Percentiles rank a stretch among this genome's conserved stretches.
phyloP scores from a whole-genome alignment of 2,329 filamentous ascomycete genomes.

The Dothiorella sarmentorum region DNA sequence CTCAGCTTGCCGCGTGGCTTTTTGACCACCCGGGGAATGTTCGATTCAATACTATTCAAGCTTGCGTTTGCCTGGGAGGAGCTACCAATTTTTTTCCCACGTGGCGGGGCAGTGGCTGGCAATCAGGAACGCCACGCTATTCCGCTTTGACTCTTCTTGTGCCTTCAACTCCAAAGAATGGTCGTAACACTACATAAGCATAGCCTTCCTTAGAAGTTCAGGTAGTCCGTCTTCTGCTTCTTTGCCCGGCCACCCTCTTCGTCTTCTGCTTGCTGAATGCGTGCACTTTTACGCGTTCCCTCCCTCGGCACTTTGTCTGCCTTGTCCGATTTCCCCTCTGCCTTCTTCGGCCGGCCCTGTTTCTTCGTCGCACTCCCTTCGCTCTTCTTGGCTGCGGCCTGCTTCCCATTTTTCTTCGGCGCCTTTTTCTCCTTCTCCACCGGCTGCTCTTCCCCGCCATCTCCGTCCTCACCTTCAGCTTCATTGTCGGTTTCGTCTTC shows the following conservation, averaged over 20 bases:
- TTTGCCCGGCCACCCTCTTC: not conserved
- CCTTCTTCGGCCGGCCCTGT: not conserved
- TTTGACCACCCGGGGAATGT: not conserved
- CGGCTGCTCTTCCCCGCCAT: constrained; percentile 13
- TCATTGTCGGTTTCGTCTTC: constrained; percentile 19
- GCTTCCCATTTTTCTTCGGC: constrained; percentile 30
- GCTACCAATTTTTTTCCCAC: not conserved
- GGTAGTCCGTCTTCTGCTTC: constrained; percentile 3
- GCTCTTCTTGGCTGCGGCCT: constrained; percentile 12
- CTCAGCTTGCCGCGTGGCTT: not conserved
- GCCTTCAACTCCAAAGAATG: too few species aligned
- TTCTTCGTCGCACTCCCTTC: not conserved
- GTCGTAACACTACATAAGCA: too few species aligned
- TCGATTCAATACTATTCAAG: not conserved
- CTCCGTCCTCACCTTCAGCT: constrained; percentile 23
- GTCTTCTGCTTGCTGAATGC: constrained; percentile 14
- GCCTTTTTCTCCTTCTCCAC: constrained; percentile 15
- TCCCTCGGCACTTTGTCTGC: constrained; percentile 15
- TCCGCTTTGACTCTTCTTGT: not conserved
- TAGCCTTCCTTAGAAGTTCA: not conserved
- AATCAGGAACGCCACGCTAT: not conserved
- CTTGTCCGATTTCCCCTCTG: not conserved
- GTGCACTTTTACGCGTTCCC: constrained; percentile 24
- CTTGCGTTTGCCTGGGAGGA: too few species aligned
- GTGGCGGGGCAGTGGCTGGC: not conserved